Evolutionary conservation across 768 basidiomycete genomes (phyloP).

Genomic region (Tylopilus sp.): DNA sequence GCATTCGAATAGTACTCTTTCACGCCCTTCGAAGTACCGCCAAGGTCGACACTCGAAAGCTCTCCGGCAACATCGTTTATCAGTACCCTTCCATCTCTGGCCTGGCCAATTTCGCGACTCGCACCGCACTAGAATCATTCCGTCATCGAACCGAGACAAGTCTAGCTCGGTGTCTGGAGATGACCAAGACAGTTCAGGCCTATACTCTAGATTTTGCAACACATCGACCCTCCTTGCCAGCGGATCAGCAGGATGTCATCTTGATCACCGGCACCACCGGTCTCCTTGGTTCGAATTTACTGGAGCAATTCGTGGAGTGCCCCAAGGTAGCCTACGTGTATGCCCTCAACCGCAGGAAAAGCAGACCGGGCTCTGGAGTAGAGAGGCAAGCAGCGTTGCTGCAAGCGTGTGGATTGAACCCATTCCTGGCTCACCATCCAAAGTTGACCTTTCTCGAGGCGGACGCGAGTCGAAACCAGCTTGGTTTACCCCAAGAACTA

Average conservation of each 20-base stretch:
- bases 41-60: conserved; percentile 15
- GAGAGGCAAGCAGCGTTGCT: conserved; percentile 29
- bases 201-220: conserved; percentile 7
- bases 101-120: conserved; percentile 18
- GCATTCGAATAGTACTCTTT: conserved; percentile 39
- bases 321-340: conserved; percentile 22
- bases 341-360: conserved; percentile 26
- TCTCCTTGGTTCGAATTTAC: conserved; percentile 29
- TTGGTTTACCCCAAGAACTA: conserved; percentile 27
- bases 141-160: conserved; percentile 10
- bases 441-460: conserved; percentile 35
- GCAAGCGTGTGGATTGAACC: conserved; percentile 30
- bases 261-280: conserved; percentile 37
- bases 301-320: conserved; percentile 21
- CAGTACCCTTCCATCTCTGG: conserved; percentile 32
- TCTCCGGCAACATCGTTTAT: conserved; percentile 35
- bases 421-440: conserved; percentile 21
- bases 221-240: conserved; percentile 1
- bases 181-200: conserved; percentile 8
- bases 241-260: conserved; percentile 12
- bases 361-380: conserved; percentile 11
- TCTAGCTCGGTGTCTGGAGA: conserved; percentile 12
- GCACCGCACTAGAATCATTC: conserved; percentile 10
- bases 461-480: conserved; percentile 15
- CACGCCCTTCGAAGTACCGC: conserved; percentile 29